Evolutionary conservation across 2,329 filamentous ascomycete species (phyloP).

Genomic region (Seiridium unicorne): DNA sequence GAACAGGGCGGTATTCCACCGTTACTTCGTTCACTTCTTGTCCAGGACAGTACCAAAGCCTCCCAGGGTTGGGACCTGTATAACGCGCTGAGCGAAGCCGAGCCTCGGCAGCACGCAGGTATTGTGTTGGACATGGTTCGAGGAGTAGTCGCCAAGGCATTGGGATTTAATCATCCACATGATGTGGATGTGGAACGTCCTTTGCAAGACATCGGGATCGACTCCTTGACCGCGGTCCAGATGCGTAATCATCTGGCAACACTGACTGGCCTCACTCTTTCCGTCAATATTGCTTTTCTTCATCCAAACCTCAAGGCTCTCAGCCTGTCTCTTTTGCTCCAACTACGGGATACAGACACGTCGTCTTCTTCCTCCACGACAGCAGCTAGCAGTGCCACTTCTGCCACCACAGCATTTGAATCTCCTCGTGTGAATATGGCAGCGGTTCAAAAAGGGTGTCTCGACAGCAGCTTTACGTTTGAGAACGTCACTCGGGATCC

Average conservation of each 20-base stretch:
- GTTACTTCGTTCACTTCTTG: conserved; percentile 17
- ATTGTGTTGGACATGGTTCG: conserved; percentile 21
- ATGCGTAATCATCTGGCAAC: conserved; percentile 22
- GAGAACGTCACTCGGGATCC: conserved; percentile 13
- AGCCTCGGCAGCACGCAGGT: conserved; percentile 13
- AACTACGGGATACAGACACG: conserved; percentile 12
- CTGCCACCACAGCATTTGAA: conserved; percentile 12
- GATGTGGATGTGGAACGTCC: conserved; percentile 20
- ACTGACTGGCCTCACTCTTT: conserved; percentile 20
- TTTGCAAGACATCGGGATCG: conserved; percentile 23
- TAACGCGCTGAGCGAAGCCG: conserved; percentile 14
- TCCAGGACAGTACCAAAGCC: not conserved
- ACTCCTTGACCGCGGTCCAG: conserved; percentile 25
- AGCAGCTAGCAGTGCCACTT: conserved; percentile 9
- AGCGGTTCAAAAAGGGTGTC: conserved; percentile 20
- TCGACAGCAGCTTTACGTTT: conserved; percentile 22
- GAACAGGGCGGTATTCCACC: conserved; percentile 19
- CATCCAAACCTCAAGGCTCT: conserved; percentile 19
- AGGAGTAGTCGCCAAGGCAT: conserved; percentile 20
- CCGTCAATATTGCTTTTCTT: conserved; percentile 18
- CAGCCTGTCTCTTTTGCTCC: conserved; percentile 16
- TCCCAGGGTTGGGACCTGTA: conserved; percentile 11
- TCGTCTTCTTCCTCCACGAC: conserved; percentile 10
- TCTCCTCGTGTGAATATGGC: conserved; percentile 13
- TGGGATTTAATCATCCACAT: conserved; percentile 16